Evolutionary conservation across 2,329 filamentous ascomycete genomes (phyloP), one percentile per base, ranked within the genome.

Genomic region (Apiospora kogelbergensis): DNA sequence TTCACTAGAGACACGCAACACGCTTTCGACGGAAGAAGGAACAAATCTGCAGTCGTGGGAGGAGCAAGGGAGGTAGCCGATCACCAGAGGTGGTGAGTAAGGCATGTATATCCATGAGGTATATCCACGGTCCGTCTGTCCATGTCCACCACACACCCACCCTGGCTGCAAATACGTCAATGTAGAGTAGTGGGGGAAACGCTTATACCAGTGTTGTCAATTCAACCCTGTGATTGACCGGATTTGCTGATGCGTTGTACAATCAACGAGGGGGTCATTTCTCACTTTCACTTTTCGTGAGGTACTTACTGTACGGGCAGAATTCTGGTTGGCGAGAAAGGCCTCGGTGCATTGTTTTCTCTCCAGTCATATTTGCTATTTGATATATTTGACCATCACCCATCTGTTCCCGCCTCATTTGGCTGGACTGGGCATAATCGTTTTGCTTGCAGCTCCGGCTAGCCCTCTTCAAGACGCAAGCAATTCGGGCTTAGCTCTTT

Each of bases 291-390:
- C 13, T 42, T 22, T 42, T 41, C 17, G 33, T 41, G 10, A 42
- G 60, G 60, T n/a, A n/a, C n/a, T 33, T 42, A 64, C 20, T 64
- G 60, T 64, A 67, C 64, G 68, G 68, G 68, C 68, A 65, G 33
- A 24, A 41, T 30, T 15, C 44, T 69, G 65, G 65, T 67, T 69
- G 68, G 68, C 64, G 46, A 65, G 46, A 26, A 65, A 48, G 42
- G 48, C 66, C 33, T 72, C 65, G 68, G 57, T 66, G 67, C 67
- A 48, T 37, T 17, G 11, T 67, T 68, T 68, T 37, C 63, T 37
- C 53, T 40, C 45, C 40, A 63, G 46, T 64, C 45, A 68, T 57
- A 20, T 65, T 42, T 33, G 17, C 22, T 57, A 33, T 30, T 57
- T 11, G 26, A 57, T 57, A 57, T 57, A 20, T 30, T 57, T 9